A percentile compares a stretch with the other conserved stretches of the same genome.
Conservation (phyloP, 2,329 filamentous ascomycete genomes). For the Paracorniculantispora psalliotae region DNA sequence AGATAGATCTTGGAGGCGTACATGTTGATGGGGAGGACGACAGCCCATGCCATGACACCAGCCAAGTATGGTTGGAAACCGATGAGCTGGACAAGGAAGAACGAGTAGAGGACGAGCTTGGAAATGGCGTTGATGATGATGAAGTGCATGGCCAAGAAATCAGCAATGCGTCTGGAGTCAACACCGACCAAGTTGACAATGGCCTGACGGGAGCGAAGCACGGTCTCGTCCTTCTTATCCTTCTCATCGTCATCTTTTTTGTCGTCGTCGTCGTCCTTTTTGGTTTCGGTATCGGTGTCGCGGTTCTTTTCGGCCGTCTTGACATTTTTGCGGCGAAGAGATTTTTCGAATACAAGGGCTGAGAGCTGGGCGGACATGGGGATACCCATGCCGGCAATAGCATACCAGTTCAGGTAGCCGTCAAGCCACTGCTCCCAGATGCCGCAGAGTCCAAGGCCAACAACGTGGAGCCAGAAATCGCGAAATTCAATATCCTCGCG, state of each 20-base stretch:
- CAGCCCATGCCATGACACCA: constrained; percentile 58
- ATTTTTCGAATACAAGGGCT: constrained; percentile 70
- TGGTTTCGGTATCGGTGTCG: constrained; percentile 25
- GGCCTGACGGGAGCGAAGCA: constrained; percentile 53
- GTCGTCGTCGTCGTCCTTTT: constrained; percentile 23
- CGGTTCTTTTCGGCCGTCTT: constrained; percentile 52
- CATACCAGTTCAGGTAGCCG: constrained; percentile 62
- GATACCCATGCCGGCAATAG: constrained; percentile 56
- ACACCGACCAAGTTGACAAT: constrained; percentile 77
- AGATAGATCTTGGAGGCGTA: constrained; percentile 61
- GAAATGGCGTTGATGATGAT: constrained; percentile 58
- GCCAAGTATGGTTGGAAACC: constrained; percentile 65
- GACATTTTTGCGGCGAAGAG: constrained; percentile 71
- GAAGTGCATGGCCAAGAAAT: constrained; percentile 63
- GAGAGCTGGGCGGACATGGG: constrained; percentile 66
- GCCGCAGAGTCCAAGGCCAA: constrained; percentile 57
- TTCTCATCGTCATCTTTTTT: constrained; percentile 40
- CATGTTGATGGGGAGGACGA: constrained; percentile 65
- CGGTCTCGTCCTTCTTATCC: constrained; percentile 37
- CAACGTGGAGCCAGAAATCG: constrained; percentile 63
- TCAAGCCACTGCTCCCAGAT: constrained; percentile 58
- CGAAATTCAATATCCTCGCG: constrained; percentile 39
- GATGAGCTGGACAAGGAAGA: constrained; percentile 63
- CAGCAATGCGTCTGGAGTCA: constrained; percentile 63
- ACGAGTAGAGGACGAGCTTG: constrained; percentile 60